Evolutionary conservation across 208 protist genomes (phyloP).

Genomic region (Tetramitus jugosus): DNA sequence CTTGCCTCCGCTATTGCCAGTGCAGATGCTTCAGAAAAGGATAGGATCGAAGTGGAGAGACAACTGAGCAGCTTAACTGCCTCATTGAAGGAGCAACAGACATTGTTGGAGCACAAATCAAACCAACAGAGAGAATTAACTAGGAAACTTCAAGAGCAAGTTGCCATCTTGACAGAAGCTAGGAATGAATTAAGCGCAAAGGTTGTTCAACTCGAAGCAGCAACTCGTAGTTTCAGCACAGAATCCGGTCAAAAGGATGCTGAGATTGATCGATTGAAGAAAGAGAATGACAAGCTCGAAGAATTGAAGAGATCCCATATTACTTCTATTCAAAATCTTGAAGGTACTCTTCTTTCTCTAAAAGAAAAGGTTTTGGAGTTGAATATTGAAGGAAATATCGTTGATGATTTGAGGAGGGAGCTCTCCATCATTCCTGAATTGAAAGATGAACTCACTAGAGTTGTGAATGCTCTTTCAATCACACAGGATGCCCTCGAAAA

Average conservation of each 20-base stretch:
- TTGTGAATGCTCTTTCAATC: neutral
- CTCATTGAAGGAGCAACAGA: neutral
- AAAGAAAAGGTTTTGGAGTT: neutral
- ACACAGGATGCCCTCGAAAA: neutral
- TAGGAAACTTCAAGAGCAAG: constrained; percentile 5
- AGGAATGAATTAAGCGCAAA: neutral
- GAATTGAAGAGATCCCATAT: neutral
- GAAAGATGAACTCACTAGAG: neutral
- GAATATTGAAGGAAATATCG: neutral
- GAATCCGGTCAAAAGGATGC: neutral
- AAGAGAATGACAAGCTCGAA: neutral
- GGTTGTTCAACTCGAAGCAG: neutral
- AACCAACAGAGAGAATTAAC: neutral
- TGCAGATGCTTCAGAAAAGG: neutral
- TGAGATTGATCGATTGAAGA: constrained; percentile 5
- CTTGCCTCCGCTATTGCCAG: neutral
- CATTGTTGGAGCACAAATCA: neutral
- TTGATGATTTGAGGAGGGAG: neutral
- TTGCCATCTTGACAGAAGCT: neutral
- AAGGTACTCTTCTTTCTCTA: neutral
- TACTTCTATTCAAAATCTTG: neutral
- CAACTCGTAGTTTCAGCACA: neutral
- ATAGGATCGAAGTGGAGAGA: neutral
- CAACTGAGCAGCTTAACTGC: neutral
- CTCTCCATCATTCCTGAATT: constrained; percentile 5